Conservation (phyloP, 495 filamentous ascomycete genomes). For the Neurospora tetraspora region DNA sequence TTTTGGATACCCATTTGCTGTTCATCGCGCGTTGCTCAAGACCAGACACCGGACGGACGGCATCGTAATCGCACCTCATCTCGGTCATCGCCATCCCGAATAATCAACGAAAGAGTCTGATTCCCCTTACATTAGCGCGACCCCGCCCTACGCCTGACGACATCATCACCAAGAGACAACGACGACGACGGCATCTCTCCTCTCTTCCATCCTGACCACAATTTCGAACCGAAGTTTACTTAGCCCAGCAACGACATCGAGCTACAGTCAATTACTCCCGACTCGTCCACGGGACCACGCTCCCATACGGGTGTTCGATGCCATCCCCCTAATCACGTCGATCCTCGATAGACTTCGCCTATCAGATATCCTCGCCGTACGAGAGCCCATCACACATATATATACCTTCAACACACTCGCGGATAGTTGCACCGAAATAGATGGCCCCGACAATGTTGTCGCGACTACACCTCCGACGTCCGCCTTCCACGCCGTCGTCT, state of each 20-base stretch:
- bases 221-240: not conserved
- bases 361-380: not conserved
- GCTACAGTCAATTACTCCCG: not conserved
- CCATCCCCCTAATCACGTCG: not conserved
- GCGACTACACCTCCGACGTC: conserved; percentile 44
- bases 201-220: not conserved
- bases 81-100: not conserved
- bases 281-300: not conserved
- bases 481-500: conserved; percentile 42
- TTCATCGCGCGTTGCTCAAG: not conserved
- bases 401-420: not conserved
- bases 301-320: not conserved
- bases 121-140: not conserved
- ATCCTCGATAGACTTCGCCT: not conserved
- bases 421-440: not conserved
- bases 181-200: not conserved
- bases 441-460: conserved; percentile 34
- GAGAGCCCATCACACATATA: not conserved
- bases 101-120: not conserved
- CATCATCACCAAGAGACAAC: not conserved
- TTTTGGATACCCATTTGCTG: not conserved
- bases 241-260: not conserved
- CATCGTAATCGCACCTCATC: not conserved
- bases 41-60: not conserved
- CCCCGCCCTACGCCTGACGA: not conserved